phyloP scores from a whole-genome alignment of 345 rosid species.

The Eucalyptus virginea region DNA sequence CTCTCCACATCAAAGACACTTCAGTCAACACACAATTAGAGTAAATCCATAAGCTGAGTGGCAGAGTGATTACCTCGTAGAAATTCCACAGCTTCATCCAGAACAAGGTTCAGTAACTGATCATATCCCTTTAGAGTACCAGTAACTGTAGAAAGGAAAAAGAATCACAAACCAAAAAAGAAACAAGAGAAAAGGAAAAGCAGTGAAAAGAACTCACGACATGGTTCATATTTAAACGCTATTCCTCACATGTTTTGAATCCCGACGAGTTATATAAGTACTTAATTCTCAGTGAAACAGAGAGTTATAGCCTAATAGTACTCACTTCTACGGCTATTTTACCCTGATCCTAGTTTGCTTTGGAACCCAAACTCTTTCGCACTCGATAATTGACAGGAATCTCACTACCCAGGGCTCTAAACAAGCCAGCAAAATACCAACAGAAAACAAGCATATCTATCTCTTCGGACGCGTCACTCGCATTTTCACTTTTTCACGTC shows the following conservation, averaged over 20 bases:
- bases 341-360: not conserved
- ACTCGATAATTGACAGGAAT: not conserved
- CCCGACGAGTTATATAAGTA: not conserved
- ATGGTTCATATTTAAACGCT: not conserved
- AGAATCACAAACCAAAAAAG: not conserved
- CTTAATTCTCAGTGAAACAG: not conserved
- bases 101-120: constrained; percentile 86
- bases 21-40: not conserved
- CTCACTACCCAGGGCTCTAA: not conserved
- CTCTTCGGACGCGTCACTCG: not conserved
- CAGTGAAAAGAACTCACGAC: not conserved
- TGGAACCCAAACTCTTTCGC: not conserved
- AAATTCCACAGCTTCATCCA: constrained; percentile 82
- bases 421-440: not conserved
- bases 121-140: constrained; percentile 96
- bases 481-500: not conserved
- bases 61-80: constrained; percentile 50
- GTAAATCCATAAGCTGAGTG: not conserved
- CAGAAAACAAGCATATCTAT: not conserved
- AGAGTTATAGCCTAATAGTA: not conserved
- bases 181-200: not conserved
- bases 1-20: not conserved
- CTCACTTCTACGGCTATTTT: not conserved
- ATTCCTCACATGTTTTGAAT: not conserved
- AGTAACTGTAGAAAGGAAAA: constrained; percentile 36